Evolutionary conservation across 345 rosid species (phyloP).

Genomic region (Corchorus olitorius): DNA sequence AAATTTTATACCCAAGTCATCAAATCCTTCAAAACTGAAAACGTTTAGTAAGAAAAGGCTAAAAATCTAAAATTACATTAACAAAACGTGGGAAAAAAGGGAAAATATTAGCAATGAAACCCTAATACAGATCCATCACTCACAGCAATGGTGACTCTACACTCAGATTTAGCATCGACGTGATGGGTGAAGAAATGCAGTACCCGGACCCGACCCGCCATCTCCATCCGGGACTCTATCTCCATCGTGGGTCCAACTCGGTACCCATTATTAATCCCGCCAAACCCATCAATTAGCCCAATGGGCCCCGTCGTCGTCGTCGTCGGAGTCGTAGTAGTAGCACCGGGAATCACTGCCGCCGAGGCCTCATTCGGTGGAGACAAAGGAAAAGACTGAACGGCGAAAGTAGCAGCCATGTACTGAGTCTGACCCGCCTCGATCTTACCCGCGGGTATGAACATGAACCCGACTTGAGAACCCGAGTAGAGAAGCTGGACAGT

Average conservation of each 20-base stretch:
- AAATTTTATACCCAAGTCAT: constrained; percentile 9
- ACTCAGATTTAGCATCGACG: constrained; percentile 60
- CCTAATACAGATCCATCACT: constrained; percentile 90
- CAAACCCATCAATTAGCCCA: constrained; percentile 32
- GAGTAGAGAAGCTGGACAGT: constrained; percentile 87
- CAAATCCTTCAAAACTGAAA: constrained; percentile 9
- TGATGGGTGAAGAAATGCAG: constrained; percentile 82
- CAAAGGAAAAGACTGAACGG: constrained; percentile 83
- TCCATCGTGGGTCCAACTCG: constrained; percentile 88
- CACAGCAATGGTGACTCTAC: constrained; percentile 71
- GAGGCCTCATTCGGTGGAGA: constrained; percentile 31
- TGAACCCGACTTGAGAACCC: constrained; percentile 88
- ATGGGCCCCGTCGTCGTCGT: constrained; percentile 29
- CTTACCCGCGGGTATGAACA: constrained; percentile 98
- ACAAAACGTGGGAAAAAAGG: background rate
- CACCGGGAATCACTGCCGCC: constrained; percentile 25
- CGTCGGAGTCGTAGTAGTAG: background rate
- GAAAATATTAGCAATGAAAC: constrained; percentile 61
- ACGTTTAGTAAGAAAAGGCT: background rate
- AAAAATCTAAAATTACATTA: constrained; percentile 5
- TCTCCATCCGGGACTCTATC: constrained; percentile 70
- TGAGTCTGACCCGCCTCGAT: constrained; percentile 75
- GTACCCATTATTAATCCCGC: constrained; percentile 34
- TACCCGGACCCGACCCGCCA: constrained; percentile 88
- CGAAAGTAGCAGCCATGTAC: constrained; percentile 93